Evolutionary conservation across 2,329 filamentous ascomycete genomes (phyloP), one percentile per base, ranked within the genome.

Genomic region (Tympanopsis confertula): DNA sequence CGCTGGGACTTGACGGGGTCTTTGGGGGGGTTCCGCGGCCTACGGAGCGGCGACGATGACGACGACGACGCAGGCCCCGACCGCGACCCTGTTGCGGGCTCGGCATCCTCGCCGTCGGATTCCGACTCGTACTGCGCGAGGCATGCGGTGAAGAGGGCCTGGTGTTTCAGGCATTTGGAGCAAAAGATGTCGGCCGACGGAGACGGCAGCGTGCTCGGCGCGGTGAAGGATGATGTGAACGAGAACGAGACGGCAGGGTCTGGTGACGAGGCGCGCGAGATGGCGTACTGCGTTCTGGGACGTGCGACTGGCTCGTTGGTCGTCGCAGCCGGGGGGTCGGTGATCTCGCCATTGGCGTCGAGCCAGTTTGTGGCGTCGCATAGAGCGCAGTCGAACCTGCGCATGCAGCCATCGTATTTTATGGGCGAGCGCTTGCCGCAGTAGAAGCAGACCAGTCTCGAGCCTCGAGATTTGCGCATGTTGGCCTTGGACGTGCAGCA

Each of bases 331-430:
- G 86, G 87, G 19, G 88, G 86, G 57, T 98, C 89, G 39, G 85
- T 82, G 46, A 96, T 91, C 37, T 93, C 78, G 50, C 89, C 89
- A 55, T 86, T 76, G 83, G 89, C 71, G 55, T 98, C 91, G 20
- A 95, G 67, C 62, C 86, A 84, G 58, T 96, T 98, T 41, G 81
- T 78, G 14, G 88, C 84, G 50, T 91, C 84, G 65, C 91, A 98
- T 43, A 72, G 65, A 15, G 71, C 61, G 59, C 87, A 94, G 35
- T 78, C 66, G 60, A 88, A 94, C 50, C 77, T 70, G 54, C 67
- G 69, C 40, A 75, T 66, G 38, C 55, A 52, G 20, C 73, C 71
- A 48, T 76, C 70, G 49, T 72, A 78, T 45, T 59, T 65, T 39
- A 74, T 66, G 22, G 68, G 65, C 22, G 82, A 82, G 47, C 72